These are phyloP conservation scores for Auricularia auricula-judae DNA, from an alignment of 768 basidiomycete genomes.

Conservation along the genomic window DNA sequence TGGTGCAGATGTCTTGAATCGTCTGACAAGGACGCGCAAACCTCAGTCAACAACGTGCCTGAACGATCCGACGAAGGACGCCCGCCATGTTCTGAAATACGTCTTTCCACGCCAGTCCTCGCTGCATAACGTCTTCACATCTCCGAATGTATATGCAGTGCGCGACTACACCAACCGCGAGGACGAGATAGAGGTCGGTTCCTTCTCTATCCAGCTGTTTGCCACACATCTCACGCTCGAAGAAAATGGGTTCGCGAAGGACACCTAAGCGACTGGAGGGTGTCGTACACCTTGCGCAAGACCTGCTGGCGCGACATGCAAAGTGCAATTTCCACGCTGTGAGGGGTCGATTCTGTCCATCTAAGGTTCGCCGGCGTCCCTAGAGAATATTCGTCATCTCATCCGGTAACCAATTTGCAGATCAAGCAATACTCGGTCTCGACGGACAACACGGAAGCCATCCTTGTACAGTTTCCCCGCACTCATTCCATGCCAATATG, in stretches of 20 bases:
- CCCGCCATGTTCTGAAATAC: constrained; percentile 65
- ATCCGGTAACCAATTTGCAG: not conserved
- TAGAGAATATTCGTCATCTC: not conserved
- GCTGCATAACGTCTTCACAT: constrained; percentile 46
- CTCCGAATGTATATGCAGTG: constrained; percentile 18
- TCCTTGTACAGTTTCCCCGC: constrained; percentile 35
- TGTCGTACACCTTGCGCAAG: constrained; percentile 41
- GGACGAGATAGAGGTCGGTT: constrained; percentile 52
- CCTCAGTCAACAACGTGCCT: constrained; percentile 22
- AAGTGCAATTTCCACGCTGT: constrained; percentile 63
- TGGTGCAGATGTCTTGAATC: constrained; percentile 52
- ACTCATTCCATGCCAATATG: not conserved
- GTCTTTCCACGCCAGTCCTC: constrained; percentile 77
- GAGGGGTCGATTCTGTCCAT: constrained; percentile 56
- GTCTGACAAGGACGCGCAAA: constrained; percentile 28
- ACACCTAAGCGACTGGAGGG: constrained; percentile 66
- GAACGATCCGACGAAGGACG: constrained; percentile 13
- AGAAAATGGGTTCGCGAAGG: constrained; percentile 36
- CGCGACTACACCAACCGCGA: constrained; percentile 54
- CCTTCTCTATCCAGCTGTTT: constrained; percentile 6
- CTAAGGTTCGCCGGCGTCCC: constrained; percentile 40
- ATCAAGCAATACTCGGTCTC: not conserved
- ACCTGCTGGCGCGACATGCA: constrained; percentile 52
- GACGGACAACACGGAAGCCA: constrained; percentile 29
- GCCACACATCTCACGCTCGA: constrained; percentile 9